Percentiles rank a stretch among this genome's conserved stretches.
These are phyloP conservation scores for Erodium texanum DNA, from an alignment of 441 rosid species.

Conservation along the genomic window DNA sequence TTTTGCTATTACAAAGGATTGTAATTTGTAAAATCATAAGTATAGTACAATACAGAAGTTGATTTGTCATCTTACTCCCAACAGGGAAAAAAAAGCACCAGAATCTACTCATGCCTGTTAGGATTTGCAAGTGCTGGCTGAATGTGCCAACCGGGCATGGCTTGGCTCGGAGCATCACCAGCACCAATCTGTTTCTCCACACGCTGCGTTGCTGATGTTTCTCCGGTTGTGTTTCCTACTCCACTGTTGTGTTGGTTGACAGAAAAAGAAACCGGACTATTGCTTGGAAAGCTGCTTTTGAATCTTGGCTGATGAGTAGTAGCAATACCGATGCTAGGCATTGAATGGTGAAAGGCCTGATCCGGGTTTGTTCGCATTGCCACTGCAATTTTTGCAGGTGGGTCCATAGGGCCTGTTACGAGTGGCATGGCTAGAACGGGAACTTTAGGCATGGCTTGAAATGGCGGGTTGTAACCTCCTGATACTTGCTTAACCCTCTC, in stretches of 20 bases:
- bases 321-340: not conserved
- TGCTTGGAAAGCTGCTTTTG: not conserved
- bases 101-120: not conserved
- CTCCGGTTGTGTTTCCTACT: not conserved
- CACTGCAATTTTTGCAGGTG: not conserved
- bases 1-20: not conserved
- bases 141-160: slow-evolving; percentile 1
- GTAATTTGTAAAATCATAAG: not conserved
- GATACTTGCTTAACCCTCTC: not conserved
- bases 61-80: no score
- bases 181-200: not conserved
- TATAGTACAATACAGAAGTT: no score
- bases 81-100: no score
- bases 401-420: not conserved
- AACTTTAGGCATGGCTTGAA: not conserved
- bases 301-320: not conserved
- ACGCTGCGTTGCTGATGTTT: not conserved
- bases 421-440: not conserved
- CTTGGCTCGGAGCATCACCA: not conserved
- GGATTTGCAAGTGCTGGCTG: not conserved
- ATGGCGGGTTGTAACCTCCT: slow-evolving; percentile 1
- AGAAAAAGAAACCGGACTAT: not conserved
- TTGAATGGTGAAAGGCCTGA: not conserved
- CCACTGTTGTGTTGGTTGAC: not conserved
- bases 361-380: not conserved